These are phyloP conservation scores for Populus euphratica DNA, from an alignment of 345 rosid genomes.

Conservation along the genomic window DNA sequence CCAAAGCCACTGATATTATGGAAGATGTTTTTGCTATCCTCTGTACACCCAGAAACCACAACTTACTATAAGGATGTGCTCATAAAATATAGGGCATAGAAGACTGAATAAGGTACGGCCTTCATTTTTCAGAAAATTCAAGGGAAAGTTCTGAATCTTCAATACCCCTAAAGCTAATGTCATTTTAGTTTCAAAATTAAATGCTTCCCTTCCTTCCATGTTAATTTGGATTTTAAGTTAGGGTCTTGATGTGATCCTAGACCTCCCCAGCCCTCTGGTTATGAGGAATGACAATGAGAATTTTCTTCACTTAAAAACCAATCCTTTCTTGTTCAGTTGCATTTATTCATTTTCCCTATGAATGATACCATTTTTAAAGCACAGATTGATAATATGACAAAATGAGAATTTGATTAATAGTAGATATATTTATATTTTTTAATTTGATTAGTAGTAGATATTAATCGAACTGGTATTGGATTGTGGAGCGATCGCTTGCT, in stretches of 20 bases:
- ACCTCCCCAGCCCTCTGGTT: no score
- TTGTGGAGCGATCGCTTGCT: no score
- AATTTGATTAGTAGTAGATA: no score
- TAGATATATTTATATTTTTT: no score
- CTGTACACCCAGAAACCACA: not conserved
- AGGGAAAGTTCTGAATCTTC: not conserved
- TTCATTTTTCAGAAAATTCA: not conserved
- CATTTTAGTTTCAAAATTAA: not conserved
- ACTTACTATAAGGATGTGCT: not conserved
- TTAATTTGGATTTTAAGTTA: no score
- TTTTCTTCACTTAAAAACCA: not conserved
- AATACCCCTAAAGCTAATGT: not conserved
- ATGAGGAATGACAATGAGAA: no score
- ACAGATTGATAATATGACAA: no score
- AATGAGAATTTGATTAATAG: no score
- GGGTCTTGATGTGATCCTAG: not conserved
- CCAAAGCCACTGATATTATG: not conserved
- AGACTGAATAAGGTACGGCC: not conserved
- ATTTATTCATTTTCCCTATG: no score
- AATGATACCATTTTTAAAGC: no score
- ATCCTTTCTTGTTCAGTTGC: no score
- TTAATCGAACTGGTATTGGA: no score
- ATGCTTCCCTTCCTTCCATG: not conserved
- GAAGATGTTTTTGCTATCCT: not conserved
- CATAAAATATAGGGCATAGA: slow-evolving; percentile 5